Conservation (phyloP, 129 eudicot genomes). For the Pittosporum tobira region DNA sequence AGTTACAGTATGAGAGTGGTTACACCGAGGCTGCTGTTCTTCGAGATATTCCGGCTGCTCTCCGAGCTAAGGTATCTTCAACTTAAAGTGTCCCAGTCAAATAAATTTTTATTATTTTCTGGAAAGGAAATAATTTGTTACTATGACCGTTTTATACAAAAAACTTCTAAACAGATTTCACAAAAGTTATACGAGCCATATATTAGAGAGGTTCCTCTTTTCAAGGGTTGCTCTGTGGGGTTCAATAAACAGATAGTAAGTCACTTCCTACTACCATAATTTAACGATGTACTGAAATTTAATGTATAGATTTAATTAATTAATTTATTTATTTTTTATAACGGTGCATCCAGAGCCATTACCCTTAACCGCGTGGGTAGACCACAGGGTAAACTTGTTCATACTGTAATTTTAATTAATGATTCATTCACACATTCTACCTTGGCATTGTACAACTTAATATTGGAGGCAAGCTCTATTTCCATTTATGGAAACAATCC, state of each 20-base stretch:
- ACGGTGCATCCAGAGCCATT: no score
- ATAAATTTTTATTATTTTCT: background rate
- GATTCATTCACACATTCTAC: background rate
- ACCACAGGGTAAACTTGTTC: no score
- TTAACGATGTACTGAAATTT: no score
- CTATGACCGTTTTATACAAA: no score
- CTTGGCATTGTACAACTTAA: background rate
- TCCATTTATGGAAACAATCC: constrained; percentile 1
- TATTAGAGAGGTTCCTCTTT: constrained; percentile 45
- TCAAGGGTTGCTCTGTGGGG: constrained; percentile 52
- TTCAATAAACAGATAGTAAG: constrained; percentile 58
- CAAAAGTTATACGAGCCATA: constrained; percentile 45
- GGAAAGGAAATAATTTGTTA: background rate
- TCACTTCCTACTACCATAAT: constrained; percentile 4
- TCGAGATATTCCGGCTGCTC: constrained; percentile 49
- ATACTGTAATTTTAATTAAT: background rate
- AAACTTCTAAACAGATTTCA: constrained; percentile 36
- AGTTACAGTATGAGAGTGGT: constrained; percentile 48
- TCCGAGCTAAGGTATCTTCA: constrained; percentile 48
- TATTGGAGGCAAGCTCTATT: background rate
- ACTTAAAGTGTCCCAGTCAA: background rate
- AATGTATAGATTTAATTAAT: no score
- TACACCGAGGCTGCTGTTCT: constrained; percentile 44
- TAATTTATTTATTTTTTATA: no score
- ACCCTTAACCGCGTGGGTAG: no score